Evolutionary conservation across 202 grass and related monocot species (phyloP), one percentile per base, ranked within the genome.

Genomic region (Schoenoplectus tabernaemontani): DNA sequence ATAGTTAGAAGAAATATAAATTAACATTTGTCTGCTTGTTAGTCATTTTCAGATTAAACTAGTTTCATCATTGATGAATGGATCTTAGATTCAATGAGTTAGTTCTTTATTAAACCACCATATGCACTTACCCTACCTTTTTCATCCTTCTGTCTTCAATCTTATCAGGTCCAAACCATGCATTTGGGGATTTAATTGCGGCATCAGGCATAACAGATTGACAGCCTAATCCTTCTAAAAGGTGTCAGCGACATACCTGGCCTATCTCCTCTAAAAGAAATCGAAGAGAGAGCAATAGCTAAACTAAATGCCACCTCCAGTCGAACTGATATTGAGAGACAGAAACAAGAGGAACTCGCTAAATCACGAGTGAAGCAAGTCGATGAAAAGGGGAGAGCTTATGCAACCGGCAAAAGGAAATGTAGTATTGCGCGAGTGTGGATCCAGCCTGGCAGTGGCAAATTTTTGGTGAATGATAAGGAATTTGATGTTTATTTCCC

Each of bases 171-270:
- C 92, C 88, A 13, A 87, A 95, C 78, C 81, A 78, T 60, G 91
- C 96, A 74, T 99, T 99, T 80, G 96, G 96, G 57, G 92, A 99
- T 87, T 85, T 92, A 15, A 84, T 92, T 64, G 83, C 75, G 1
- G 71, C 79, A 78, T 95, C 96, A 58, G 88, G 88, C 32, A 95
- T 99, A 68, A 95, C 89, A 1, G 96, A 92, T 99, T 30, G 90
- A 92, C 79, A 91, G 91, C 88, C 83, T 99, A 85, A 95, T 99
- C 90, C 89, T 99, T 34, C 82, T 95, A 57, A 99, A 92, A 87
- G 96, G 93, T 43, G 90, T 86, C 51, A 87, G 88, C 7, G 70
- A 83, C 28, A 13, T 99, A 62, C 82, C 63, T 0, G 96, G 96
- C 10, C 83, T 99, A 74, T 92, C 96, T 59, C 96, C 96, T 26